Evolutionary conservation across 2,329 filamentous ascomycete genomes (phyloP), one percentile per base, ranked within the genome.

Genomic region (Podosphaera xanthii): DNA sequence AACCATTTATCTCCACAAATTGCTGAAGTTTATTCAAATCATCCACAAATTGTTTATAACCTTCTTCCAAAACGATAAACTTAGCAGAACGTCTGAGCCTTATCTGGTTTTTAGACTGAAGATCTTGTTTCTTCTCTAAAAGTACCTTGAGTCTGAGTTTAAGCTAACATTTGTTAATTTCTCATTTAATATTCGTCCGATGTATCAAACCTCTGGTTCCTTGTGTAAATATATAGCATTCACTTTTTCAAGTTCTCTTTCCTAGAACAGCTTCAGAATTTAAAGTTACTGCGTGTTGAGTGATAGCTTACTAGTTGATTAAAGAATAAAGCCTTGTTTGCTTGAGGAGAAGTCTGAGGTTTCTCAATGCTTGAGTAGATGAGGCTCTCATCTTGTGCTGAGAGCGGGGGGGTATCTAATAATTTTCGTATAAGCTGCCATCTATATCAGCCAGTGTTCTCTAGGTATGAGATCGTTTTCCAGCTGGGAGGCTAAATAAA

Each of bases 241-340:
- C 72, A 98, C 92, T 71, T 97, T 98, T 72, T 97, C 92, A 59
- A 98, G 80, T 72, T 98, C 92, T 66, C 92, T 84, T 77, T 98
- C 92, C 89, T 95, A 70, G 62, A 64, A 60, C 49, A 59, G 61
- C n/a, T 66, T 79, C 62, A 78, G 73, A 62, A 44, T 7, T 4
- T 44, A 14, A 44, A 7, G n/a, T 40, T 12, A 12, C n/a, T 7
- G 40, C 40, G 4, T 44, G n/a, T 3, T 44, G 10, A 44, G 0
- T 44, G 40, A 44, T 56, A 59, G 65, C 82, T 70, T 80, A 95
- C 89, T 72, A 98, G 77, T 72, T 92, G 87, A 71, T 97, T 97
- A 78, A 98, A 98, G 74, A 98, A 98, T 9, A 91, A 94, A 60
- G 91, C 91, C 73, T 94, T 96, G 74, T 98, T 98, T 60, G 91